These are phyloP conservation scores for Penicillium sp. DNA, from an alignment of 2,329 filamentous ascomycete species.

Conservation along the genomic window DNA sequence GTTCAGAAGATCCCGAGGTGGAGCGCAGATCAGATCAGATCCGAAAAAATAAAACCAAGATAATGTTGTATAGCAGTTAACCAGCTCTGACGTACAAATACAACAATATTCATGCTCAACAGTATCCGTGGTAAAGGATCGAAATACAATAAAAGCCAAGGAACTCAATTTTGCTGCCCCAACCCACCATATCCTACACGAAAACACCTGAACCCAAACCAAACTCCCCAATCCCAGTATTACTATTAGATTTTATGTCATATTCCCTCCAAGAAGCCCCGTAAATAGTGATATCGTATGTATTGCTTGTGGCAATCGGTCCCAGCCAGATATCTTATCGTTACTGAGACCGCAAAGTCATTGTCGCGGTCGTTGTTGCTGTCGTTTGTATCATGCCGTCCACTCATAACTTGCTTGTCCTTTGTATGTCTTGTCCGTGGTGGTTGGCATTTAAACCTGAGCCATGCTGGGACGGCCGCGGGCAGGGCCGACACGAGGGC, in stretches of 20 bases:
- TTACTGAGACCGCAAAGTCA: not conserved
- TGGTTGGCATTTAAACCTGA: slow-evolving; percentile 45
- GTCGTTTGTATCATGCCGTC: not conserved
- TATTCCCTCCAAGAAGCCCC: not conserved
- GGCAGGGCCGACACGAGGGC: slow-evolving; percentile 37
- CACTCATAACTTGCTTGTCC: not conserved
- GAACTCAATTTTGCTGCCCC: not conserved
- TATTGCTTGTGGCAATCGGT: not conserved
- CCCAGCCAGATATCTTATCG: slow-evolving; percentile 8
- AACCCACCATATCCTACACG: not conserved
- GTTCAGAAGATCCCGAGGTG: too few relatives aligned
- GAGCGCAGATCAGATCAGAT: too few relatives aligned
- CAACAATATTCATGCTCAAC: not conserved
- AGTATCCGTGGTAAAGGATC: not conserved
- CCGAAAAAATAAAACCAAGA: too few relatives aligned
- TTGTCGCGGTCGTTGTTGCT: not conserved
- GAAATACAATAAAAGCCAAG: not conserved
- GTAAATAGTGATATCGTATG: not conserved
- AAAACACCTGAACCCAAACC: not conserved
- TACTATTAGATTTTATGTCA: not conserved
- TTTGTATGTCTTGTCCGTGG: not conserved
- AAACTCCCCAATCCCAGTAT: not conserved
- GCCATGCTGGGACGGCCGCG: slow-evolving; percentile 48
- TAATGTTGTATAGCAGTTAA: too few relatives aligned
- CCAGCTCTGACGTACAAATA: too few relatives aligned